Base-by-base conservation (phyloP, 1,139 yeast genomes). In the Petasospora fabianii region DNA sequence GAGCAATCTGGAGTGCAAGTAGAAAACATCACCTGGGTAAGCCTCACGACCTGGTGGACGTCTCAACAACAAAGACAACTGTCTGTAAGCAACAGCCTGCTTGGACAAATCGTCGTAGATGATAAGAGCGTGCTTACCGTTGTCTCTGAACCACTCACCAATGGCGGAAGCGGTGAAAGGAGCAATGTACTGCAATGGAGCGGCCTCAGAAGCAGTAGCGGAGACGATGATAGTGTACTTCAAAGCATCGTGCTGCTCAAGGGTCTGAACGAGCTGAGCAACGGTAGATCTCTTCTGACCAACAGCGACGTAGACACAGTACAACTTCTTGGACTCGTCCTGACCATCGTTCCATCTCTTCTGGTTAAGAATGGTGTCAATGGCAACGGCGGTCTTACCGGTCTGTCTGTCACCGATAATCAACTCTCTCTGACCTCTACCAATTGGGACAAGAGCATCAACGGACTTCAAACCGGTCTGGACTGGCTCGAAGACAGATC, bases 71-170 rank as follows among this genome's bases (percentile, higher is more conserved):
- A 90, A 82, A 51, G 97, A 90, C 77, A 90, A 84, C 79, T 92
- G 97, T 81, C 97, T 95, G 88, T 92, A 90, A 59, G 97, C 98
- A 68, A 90, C 97, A 58, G 97, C 97, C 79, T 90, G 98, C 80
- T 90, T 90, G 67, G 97, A 90, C 77, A 90, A 82, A 74, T 90
- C 98, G 71, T 90, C 97, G 75, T 78, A 92, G 80, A 88, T 77
- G 72, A 92, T 92, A 75, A 92, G 77, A 61, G 97, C 95, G 73
- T 92, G 98, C 70, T 73, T 84, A 68, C 96, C 97, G 73, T 92
- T 92, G 80, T 92, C 98, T 83, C 98, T 88, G 94, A 92, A 92
- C 98, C 98, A 92, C 78, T 92, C 99, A 77, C 97, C 97, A 69
- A 94, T 90, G 66, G 99, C 96, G 71, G 95, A 84, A 60, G 92